Conservation (phyloP, 306 rosid species). For the Vicia faba region DNA sequence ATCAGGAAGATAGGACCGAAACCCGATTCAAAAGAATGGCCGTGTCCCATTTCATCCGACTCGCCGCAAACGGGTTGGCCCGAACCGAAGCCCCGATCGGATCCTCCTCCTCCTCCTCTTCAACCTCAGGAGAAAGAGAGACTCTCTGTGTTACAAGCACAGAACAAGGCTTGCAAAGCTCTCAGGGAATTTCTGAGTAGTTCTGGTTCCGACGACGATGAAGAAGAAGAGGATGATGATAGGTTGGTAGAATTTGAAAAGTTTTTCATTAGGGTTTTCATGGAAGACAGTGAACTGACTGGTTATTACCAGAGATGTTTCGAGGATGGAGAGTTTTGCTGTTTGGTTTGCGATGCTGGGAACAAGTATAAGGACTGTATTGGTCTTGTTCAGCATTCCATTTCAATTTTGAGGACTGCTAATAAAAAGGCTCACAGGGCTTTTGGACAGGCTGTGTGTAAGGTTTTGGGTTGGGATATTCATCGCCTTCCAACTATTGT, state of each 20-base stretch:
- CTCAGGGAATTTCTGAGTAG: constrained; percentile 39
- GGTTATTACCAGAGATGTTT: constrained; percentile 50
- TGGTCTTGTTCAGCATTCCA: constrained; percentile 64
- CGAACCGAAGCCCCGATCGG: constrained; percentile 5
- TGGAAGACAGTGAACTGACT: constrained; percentile 54
- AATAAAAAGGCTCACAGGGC: constrained; percentile 60
- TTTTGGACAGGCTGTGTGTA: constrained; percentile 62
- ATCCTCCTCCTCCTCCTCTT: background rate
- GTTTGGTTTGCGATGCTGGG: constrained; percentile 67
- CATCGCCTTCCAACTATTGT: constrained; percentile 57
- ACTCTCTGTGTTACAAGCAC: constrained; percentile 36
- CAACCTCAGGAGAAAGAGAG: constrained; percentile 35
- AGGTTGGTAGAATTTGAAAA: constrained; percentile 40
- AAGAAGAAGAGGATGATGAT: background rate
- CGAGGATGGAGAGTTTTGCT: constrained; percentile 61
- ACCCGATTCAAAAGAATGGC: constrained; percentile 43
- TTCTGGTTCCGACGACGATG: constrained; percentile 11
- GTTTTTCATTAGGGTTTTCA: constrained; percentile 48
- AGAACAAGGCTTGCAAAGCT: constrained; percentile 41
- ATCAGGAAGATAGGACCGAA: constrained; percentile 13
- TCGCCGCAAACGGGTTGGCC: constrained; percentile 43
- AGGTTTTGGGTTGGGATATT: constrained; percentile 78
- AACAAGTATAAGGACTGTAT: constrained; percentile 58
- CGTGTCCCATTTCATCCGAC: constrained; percentile 24
- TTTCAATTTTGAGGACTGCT: constrained; percentile 38